phyloP scores from a whole-genome alignment of 768 basidiomycete species.

The Xerocomus potaroensis region DNA sequence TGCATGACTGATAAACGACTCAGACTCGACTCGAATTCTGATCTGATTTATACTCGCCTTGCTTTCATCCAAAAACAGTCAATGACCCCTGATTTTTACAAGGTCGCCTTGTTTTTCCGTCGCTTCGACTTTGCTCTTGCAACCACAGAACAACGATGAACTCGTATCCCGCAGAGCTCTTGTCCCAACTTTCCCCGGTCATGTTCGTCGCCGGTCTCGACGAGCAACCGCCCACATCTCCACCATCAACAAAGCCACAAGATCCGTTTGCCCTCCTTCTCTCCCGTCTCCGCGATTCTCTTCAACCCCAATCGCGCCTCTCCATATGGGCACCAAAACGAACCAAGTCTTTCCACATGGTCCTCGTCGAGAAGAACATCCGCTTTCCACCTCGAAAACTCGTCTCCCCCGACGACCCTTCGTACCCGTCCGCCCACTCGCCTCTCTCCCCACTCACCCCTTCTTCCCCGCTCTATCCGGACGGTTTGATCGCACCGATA shows the following conservation, averaged over 20 bases:
- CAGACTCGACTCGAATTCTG: no score
- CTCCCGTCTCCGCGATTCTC: conserved; percentile 61
- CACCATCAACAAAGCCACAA: conserved; percentile 33
- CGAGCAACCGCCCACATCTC: conserved; percentile 10
- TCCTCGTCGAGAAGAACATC: conserved; percentile 79
- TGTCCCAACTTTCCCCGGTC: conserved; percentile 85
- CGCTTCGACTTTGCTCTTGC: no score
- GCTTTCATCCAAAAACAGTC: background rate
- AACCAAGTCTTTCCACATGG: conserved; percentile 70
- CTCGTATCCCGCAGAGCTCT: conserved; percentile 85
- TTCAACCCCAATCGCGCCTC: conserved; percentile 58
- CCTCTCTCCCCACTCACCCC: conserved; percentile 91
- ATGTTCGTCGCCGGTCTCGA: conserved; percentile 60
- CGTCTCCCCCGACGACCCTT: conserved; percentile 51
- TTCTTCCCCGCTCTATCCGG: conserved; percentile 86
- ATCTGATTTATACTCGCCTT: conserved; percentile 1
- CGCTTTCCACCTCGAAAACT: conserved; percentile 88
- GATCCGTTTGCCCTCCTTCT: conserved; percentile 62
- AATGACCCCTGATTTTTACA: background rate
- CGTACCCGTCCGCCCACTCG: conserved; percentile 65
- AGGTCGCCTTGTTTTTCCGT: background rate
- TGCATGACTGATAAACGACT: no score
- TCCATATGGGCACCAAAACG: conserved; percentile 74
- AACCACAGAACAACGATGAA: conserved; percentile 57
- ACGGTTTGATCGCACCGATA: conserved; percentile 94